A percentile compares a stretch with the other conserved stretches of the same genome.
These are phyloP conservation scores for Globisporangium radiosum DNA, from an alignment of 352 stramenopile species.

Conservation along the genomic window DNA sequence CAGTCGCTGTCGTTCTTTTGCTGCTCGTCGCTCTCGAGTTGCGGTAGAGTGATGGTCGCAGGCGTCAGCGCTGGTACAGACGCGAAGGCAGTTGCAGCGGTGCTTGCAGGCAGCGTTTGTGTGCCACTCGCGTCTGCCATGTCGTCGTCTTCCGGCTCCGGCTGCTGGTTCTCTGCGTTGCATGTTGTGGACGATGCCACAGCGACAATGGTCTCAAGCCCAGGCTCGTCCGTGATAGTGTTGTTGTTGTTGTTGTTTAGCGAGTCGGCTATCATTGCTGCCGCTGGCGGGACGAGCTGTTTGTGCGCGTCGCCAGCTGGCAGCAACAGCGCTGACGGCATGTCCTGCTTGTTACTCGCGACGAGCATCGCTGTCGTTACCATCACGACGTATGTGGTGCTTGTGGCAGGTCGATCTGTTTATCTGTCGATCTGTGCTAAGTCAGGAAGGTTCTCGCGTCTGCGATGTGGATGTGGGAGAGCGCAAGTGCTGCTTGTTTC, in stretches of 20 bases:
- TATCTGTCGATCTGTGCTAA: too few species aligned
- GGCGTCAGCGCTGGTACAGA: neutral
- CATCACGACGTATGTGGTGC: neutral
- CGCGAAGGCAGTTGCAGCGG: neutral
- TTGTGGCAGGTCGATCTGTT: neutral
- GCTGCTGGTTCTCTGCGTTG: slow-evolving; percentile 5
- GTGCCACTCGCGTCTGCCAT: neutral
- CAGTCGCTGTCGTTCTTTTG: slow-evolving; percentile 30
- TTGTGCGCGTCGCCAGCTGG: slow-evolving; percentile 2
- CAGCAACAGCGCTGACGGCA: neutral
- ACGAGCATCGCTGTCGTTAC: neutral
- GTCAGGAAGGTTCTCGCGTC: too few species aligned
- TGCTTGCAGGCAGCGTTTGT: neutral
- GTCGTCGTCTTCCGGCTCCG: slow-evolving; percentile 4
- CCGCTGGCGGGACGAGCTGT: neutral
- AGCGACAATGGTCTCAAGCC: too few species aligned
- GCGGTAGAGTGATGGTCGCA: neutral
- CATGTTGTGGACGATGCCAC: neutral
- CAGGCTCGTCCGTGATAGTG: neutral
- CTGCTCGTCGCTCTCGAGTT: slow-evolving; percentile 4
- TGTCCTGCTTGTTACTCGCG: neutral
- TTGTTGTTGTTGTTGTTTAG: neutral
- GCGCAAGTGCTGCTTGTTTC: too few species aligned
- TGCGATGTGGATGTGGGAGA: too few species aligned
- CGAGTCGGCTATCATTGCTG: neutral